Evolutionary conservation across 768 basidiomycete species (phyloP), one percentile per base, ranked within the genome.

Genomic region (Pleurotus tuoliensis): DNA sequence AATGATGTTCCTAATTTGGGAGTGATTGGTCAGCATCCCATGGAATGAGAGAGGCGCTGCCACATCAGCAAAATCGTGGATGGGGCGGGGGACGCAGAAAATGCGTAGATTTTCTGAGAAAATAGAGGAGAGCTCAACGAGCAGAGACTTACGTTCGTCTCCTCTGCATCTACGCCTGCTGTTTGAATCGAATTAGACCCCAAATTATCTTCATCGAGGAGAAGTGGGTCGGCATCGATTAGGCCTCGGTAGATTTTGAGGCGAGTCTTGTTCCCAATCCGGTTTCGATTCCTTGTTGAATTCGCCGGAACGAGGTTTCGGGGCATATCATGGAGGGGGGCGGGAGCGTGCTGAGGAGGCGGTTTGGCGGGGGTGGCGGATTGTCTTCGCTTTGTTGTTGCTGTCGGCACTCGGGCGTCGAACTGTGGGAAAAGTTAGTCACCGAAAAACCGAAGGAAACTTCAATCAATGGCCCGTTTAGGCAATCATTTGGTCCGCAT

Each of bases 201-300:
- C 37, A 38, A 58, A 40, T 61, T 88, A 64, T 94, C 92, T 66
- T 93, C 92, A 47, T 91, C 90, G 61, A 90, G 84, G 57, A 90
- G 81, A 61, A 90, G 75, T 40, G 86, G 79, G 67, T 92, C 91
- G 30, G 84, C 86, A 66, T 93, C 91, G 76, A 90, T 82, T 70
- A 82, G 83, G 58, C 90, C 92, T 71, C 85, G 83, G 67, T 86
- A 75, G 76, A 94, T 85, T 77, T 83, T 89, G 68, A 94, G 88
- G 59, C 90, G 85, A 65, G 89, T 91, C 80, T 94, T 94, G 78
- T 93, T 92, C 70, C 90, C 94, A 76, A 94, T 87, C 70, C 90
- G 86, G 75, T 91, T 92, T 73, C 90, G 87, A 69, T 91, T 91
- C 72, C 91, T 74, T 63, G 88, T 83, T 59, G 89, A 86, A 64